Evolutionary conservation across 495 filamentous ascomycete genomes (phyloP), one percentile per base, ranked within the genome.

Genomic region (Mytilinidion resinicola): DNA sequence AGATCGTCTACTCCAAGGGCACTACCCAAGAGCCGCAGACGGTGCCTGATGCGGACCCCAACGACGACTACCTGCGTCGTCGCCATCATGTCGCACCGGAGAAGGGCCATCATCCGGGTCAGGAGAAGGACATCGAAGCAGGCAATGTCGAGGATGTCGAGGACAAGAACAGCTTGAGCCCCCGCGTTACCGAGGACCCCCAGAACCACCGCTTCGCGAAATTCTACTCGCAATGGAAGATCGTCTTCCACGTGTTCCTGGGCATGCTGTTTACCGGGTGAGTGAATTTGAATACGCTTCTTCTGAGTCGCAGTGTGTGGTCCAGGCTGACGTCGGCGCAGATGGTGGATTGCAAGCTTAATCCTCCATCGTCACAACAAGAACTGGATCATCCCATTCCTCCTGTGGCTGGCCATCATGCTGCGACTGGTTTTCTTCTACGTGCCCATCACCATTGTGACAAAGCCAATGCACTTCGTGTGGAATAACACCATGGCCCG

Each of bases 261-360:
- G 83, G 76, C 73, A 61, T 81, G 11, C 37, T 85, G 43, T 83
- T 84, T 57, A 86, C 83, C 43, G 83, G 81, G 78, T 84, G 67
- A 74, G 80, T 74, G 33, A 30, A 25, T 30, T 7, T 3, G 2
- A 30, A 6, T 3, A 30, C 25, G 2, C 25, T 6, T 25, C 15
- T 25, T 25, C 14, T 20, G 14, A 48, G 8, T 25, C 12, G 46
- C 42, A 46, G 0, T 49, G 15, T 49, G 14, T 9, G 14, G 51
- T 11, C 11, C 47, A 55, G 53, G 51, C 7, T 17, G 6, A 38
- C 10, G 25, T 46, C 21, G 8, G 46, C 12, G 21, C 46, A 90
- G 88, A 52, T 95, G 91, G 91, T 95, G 89, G 90, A 91, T 93
- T 56, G 86, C 84, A 43, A 84, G 87, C 41, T 77, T 95, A 17